Conservation (phyloP, 164 flowering plant species). For the Macadamia integrifolia region DNA sequence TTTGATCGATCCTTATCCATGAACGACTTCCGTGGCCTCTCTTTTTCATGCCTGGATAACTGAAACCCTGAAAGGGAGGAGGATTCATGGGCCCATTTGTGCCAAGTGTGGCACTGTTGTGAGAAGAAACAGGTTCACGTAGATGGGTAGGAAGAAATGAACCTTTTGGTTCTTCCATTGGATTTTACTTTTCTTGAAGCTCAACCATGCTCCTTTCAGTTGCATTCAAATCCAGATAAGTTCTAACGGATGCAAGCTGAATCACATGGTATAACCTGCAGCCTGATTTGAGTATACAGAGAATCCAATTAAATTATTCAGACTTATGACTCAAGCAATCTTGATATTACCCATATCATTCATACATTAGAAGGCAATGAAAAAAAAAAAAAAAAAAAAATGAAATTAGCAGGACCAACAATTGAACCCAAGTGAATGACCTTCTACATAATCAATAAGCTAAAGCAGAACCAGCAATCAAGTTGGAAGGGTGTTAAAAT, state of each 20-base stretch:
- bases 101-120: slow-evolving; percentile 20
- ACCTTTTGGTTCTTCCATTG: slow-evolving; percentile 34
- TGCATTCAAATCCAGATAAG: background rate
- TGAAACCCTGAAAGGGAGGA: slow-evolving; percentile 25
- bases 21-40: slow-evolving; percentile 87
- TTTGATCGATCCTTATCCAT: slow-evolving; percentile 76
- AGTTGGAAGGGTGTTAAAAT: no score
- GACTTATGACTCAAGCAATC: background rate
- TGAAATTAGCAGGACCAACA: background rate
- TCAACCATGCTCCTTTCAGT: background rate
- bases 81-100: slow-evolving; percentile 22
- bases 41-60: slow-evolving; percentile 51
- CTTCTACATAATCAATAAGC: background rate
- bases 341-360: slow-evolving; percentile 2
- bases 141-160: slow-evolving; percentile 12
- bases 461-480: background rate
- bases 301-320: background rate
- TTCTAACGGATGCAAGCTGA: background rate
- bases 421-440: no score
- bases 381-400: background rate
- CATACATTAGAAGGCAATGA: background rate
- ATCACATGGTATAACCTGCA: background rate
- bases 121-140: slow-evolving; percentile 20
- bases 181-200: background rate
- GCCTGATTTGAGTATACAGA: background rate